Evolutionary conservation across 768 basidiomycete species (phyloP), one percentile per base, ranked within the genome.

Genomic region (Macrolepiota fuliginosa): DNA sequence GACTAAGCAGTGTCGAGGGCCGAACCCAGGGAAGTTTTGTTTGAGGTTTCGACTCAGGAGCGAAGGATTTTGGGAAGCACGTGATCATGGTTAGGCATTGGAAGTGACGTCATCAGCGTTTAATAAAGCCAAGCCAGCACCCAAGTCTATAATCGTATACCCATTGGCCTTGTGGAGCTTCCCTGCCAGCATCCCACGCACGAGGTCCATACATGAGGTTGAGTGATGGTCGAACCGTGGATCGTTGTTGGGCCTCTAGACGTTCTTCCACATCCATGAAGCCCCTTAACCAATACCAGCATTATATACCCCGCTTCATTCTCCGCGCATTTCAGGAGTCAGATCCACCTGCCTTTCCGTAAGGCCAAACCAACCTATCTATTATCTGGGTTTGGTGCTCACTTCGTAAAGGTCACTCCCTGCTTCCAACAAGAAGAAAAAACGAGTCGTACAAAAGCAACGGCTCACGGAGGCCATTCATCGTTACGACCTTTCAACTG

Each of bases 261-360:
- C 7, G 7, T 7, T 32, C 29, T 32, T 32, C 29, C 7, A 32
- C 40, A 13, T 42, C 5, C 47, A 25, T 49, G 47, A 24, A 49
- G 12, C 47, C 47, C 0, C 22, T 1, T 5, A 45, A 66, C 12
- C 66, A 68, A 36, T 72, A 69, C 49, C 70, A 73, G 4, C 73
- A 75, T 42, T 67, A 65, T 25, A 70, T 75, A 37, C 73, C 74
- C 3, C 56, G 67, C 3, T 75, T 75, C 54, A 71, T 75, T 49
- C 58, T 75, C 3, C 69, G 72, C 2, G 64, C 67, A 32, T 74
- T 72, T 57, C 59, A 55, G 36, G 47, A 56, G 9, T 29, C 53
- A 27, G 50, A 3, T n/a, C 19, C 19, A 17, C 24, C 1, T 13
- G 24, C 13, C 1, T 27, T 49, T 24, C 22, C 47, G 47, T 49